Conservation (phyloP, 73 alveolate species). For the Paramecium tetraurelia region DNA sequence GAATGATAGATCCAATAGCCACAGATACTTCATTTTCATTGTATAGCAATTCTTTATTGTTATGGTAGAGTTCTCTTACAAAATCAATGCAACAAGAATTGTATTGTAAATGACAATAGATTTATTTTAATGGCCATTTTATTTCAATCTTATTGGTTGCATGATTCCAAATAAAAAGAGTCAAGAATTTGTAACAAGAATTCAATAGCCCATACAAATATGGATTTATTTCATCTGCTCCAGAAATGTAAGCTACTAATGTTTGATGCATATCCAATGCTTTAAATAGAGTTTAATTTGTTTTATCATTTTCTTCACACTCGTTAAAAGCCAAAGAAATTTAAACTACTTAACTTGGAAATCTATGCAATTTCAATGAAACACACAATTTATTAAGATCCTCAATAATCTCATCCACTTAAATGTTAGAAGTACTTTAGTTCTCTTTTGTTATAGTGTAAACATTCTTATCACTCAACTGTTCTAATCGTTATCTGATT, state of each 20-base stretch:
- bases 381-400: background rate
- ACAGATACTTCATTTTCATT: constrained; percentile 24
- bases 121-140: constrained; percentile 39
- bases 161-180: constrained; percentile 49
- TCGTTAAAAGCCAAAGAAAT: background rate
- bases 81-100: constrained; percentile 8
- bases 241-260: background rate
- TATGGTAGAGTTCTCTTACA: constrained; percentile 10
- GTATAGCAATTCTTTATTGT: constrained; percentile 20
- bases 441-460: background rate
- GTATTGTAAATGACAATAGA: background rate
- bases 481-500: background rate
- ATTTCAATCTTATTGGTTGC: constrained; percentile 32
- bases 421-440: background rate
- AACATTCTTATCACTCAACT: background rate
- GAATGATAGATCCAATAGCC: background rate
- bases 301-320: constrained; percentile 34
- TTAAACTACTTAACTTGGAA: background rate
- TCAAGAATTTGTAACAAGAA: constrained; percentile 14
- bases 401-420: background rate
- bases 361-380: background rate
- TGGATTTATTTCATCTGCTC: background rate
- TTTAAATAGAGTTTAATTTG: background rate
- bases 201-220: background rate
- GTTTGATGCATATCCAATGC: constrained; percentile 25